These are phyloP conservation scores for Paspalum notatum DNA, from an alignment of 176 grass and related monocot genomes.

Conservation along the genomic window DNA sequence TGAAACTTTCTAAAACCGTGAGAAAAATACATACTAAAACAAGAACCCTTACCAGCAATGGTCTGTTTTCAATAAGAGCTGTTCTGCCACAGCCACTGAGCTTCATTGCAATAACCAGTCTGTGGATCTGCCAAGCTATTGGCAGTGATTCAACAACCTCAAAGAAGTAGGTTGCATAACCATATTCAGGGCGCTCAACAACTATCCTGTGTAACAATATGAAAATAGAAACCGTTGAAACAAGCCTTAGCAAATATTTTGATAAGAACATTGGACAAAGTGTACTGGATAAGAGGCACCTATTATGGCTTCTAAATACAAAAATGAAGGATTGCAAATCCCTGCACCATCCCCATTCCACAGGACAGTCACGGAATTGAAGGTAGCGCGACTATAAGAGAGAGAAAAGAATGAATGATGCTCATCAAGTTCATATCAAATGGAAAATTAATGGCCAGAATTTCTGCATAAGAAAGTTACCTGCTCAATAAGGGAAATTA, in stretches of 20 bases:
- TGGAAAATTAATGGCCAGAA: constrained; percentile 23
- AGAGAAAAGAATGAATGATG: constrained; percentile 39
- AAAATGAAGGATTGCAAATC: constrained; percentile 95
- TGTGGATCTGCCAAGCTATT: constrained; percentile 80
- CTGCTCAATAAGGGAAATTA: constrained; percentile 94
- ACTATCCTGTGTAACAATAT: constrained; percentile 67
- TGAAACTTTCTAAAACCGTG: background rate
- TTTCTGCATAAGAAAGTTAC: constrained; percentile 36
- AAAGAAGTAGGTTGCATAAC: constrained; percentile 97
- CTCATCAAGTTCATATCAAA: constrained; percentile 13
- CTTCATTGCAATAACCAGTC: constrained; percentile 85
- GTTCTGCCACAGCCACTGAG: constrained; percentile 75
- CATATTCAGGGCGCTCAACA: constrained; percentile 94
- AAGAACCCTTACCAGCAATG: constrained; percentile 62
- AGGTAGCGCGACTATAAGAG: constrained; percentile 73
- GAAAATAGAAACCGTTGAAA: constrained; percentile 17
- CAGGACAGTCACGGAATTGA: constrained; percentile 69
- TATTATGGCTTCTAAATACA: constrained; percentile 82
- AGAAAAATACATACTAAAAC: background rate
- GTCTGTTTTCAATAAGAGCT: constrained; percentile 83
- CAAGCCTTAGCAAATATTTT: constrained; percentile 4
- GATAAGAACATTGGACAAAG: background rate
- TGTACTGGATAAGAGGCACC: constrained; percentile 49
- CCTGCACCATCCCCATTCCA: constrained; percentile 99
- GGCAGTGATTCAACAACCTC: constrained; percentile 70